Evolutionary conservation across 768 basidiomycete species (phyloP), one percentile per base, ranked within the genome.

Genomic region (Gyrodon lividus): DNA sequence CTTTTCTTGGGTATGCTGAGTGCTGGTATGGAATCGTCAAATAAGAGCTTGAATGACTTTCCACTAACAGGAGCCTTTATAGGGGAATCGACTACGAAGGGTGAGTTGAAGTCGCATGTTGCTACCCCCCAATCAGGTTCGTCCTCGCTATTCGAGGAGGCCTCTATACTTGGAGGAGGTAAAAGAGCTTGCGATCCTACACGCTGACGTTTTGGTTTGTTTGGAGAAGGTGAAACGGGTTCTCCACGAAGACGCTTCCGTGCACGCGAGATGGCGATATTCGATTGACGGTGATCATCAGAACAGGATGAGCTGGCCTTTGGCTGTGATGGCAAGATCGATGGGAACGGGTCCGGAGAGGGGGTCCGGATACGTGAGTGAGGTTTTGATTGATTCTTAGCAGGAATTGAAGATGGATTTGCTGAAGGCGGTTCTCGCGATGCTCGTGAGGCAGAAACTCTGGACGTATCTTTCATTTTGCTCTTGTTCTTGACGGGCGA

Each of bases 191-290:
- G 76, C 5, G 78, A 72, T 33, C 66, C 63, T 46, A 82, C 63
- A 37, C 86, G 86, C 63, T 77, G 77, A 52, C 85, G 79, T 66
- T 90, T 91, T 62, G 81, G 81, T 65, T 89, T 90, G 62, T 77
- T 81, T 4, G 89, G 89, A 16, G 89, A 89, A 4, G 89, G 89
- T 0, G 89, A 91, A 2, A 92, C 88, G 1, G 84, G 84, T 61
- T 92, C 89, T 23, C 89, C 89, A 28, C 89, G 81, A 16, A 92
- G 75, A 49, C 89, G 84, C 65, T 92, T 92, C 33, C 89, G 81
- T 19, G 89, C 89, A 30, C 87, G 79, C 22, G 77, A 78, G 26
- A 90, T 67, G 12, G 86, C 80, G 43, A 64, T 72, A 42, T 60
- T 66, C 17, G 72, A 62, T 5, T 58, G 62, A 6, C 54, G 50